Evolutionary conservation across 1,139 yeast genomes (phyloP), one percentile per base, ranked within the genome.

Genomic region (Pichia sp.): DNA sequence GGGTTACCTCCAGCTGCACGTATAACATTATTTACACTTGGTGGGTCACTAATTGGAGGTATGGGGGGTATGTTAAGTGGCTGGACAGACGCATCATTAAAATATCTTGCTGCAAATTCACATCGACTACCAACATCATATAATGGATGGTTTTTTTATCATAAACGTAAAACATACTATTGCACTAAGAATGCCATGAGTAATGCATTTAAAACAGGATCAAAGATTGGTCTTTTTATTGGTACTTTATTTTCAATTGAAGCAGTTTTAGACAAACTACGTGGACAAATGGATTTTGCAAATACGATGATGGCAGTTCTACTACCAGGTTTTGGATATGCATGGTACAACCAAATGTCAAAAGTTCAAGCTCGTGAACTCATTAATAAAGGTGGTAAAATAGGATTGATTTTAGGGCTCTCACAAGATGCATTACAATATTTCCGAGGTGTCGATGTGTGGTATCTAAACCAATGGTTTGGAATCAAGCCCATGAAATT

Each of bases 121-220:
- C 96, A 87, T 60, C 66, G 96, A 42, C 68, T 88, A 52, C 96
- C 96, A 4, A 72, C 68, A 23, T 81, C 85, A 0, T 85, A 81
- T 47, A 92, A 89, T 32, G 94, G 92, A 0, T 87, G 96, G 96
- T 88, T 85, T 62, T 85, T 84, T 62, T 87, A 88, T 66, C 95
- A 87, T 65, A 87, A 85, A 65, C 76, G 88, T 56, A 87, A 86
- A 68, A 85, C 85, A 64, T 85, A 85, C 63, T 85, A 83, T 40
- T 80, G 87, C 68, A 66, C 85, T 39, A 71, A 77, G 47, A 69
- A 68, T 25, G 87, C 85, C 0, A 64, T 77, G 54, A 67, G 66
- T 16, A 53, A 59, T 15, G 85, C 82, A 0, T 52, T 73, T 25
- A 64, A 61, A 47, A 72, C 70, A 25, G 74, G 77, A 0, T 46